Evolutionary conservation across 2,329 filamentous ascomycete genomes (phyloP).

Genomic region (Aspergillus pseudoglaucus): DNA sequence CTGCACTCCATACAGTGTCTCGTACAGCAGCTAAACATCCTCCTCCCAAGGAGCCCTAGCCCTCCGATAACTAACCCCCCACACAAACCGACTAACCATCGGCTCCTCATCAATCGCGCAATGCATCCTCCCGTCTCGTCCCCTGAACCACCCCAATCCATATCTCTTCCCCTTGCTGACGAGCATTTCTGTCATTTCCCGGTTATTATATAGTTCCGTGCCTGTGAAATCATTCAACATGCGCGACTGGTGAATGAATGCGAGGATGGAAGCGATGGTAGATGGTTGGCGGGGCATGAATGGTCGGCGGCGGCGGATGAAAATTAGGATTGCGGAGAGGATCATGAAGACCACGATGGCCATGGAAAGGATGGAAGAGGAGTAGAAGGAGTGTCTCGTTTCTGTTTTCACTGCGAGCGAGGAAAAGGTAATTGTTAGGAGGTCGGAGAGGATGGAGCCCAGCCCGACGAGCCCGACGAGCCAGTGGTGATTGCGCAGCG

Average conservation of each 20-base stretch:
- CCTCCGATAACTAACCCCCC: constrained; percentile 43
- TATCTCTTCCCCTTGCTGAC: constrained; percentile 60
- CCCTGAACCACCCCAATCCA: constrained; percentile 69
- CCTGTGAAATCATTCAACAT: constrained; percentile 72
- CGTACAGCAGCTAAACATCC: neutral
- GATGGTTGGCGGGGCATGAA: constrained; percentile 73
- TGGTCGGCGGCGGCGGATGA: constrained; percentile 56
- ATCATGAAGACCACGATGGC: constrained; percentile 62
- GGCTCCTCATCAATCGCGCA: constrained; percentile 74
- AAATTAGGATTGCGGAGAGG: constrained; percentile 54
- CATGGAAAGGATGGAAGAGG: constrained; percentile 56
- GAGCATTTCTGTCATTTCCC: constrained; percentile 57
- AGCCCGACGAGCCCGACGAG: constrained; percentile 41
- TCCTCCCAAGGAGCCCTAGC: constrained; percentile 23
- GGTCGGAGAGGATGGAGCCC: constrained; percentile 40
- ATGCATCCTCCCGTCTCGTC: constrained; percentile 66
- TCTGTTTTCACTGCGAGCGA: constrained; percentile 43
- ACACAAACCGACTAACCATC: constrained; percentile 58
- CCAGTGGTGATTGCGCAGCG: constrained; percentile 39
- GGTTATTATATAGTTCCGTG: constrained; percentile 57
- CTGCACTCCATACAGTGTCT: too few relatives aligned
- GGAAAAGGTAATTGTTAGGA: constrained; percentile 44
- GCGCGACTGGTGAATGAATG: constrained; percentile 72
- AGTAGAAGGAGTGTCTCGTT: constrained; percentile 56
- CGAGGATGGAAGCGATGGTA: constrained; percentile 68